Conservation (phyloP, 2,329 filamentous ascomycete genomes). For the Sporothrix globosa region DNA sequence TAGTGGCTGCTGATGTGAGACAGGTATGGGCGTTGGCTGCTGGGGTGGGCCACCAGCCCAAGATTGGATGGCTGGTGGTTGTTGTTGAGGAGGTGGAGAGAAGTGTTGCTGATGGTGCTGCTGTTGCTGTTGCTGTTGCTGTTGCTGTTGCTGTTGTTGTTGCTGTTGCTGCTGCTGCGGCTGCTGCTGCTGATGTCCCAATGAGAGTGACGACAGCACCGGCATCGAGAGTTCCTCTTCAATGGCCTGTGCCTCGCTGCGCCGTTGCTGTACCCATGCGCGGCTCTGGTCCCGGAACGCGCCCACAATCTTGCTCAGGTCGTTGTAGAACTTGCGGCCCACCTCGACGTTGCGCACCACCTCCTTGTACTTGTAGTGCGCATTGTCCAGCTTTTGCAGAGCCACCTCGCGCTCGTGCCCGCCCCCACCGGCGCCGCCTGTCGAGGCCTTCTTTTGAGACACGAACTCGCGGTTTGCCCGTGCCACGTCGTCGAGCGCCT, state of each 20-base stretch:
- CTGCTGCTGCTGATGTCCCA: conserved; percentile 36
- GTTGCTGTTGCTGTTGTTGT: conserved; percentile 40
- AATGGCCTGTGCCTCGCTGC: conserved; percentile 76
- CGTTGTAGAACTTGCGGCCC: conserved; percentile 95
- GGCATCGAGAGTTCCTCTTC: conserved; percentile 68
- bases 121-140: conserved; percentile 35
- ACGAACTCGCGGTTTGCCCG: conserved; percentile 80
- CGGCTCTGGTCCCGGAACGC: conserved; percentile 77
- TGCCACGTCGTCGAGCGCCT: conserved; percentile 68
- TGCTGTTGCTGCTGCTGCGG: conserved; percentile 38
- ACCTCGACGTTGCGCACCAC: conserved; percentile 89
- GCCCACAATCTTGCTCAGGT: conserved; percentile 83
- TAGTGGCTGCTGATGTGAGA: not conserved
- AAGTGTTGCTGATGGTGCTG: conserved; percentile 39
- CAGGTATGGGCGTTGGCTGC: conserved; percentile 46
- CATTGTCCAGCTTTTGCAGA: conserved; percentile 84
- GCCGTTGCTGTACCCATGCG: conserved; percentile 77
- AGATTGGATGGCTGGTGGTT: conserved; percentile 58
- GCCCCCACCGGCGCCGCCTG: conserved; percentile 64
- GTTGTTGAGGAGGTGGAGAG: conserved; percentile 32
- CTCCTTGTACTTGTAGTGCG: conserved; percentile 95
- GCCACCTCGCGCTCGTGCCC: conserved; percentile 75
- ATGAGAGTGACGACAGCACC: conserved; percentile 50
- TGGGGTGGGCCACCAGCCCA: conserved; percentile 60
- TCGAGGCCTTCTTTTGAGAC: conserved; percentile 58